Base-by-base conservation (phyloP, 805 yeast genomes). In the Saccharomyces eubayanus region DNA sequence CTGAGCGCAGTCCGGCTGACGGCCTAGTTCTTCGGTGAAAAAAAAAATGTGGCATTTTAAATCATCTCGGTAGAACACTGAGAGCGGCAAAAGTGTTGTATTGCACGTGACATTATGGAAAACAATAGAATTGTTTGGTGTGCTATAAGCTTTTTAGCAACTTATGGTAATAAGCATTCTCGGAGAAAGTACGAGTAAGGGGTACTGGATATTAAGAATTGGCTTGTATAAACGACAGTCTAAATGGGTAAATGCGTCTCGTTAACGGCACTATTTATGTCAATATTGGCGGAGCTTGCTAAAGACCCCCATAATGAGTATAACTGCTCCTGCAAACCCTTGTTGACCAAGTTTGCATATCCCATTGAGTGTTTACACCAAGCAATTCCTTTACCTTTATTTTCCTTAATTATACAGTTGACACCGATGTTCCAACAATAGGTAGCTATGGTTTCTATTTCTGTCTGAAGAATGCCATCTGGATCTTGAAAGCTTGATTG, bases 381-480 rank as follows among this genome's bases (percentile, higher is more conserved):
- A 1, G 31, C 28, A 2, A 54, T 50, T 1, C 71, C 72, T 12
- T 51, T 50, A 1, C 47, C 21, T 21, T 58, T 59, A 2, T 66
- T 58, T 2, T 60, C 66, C 6, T 55, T 55, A 36, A 63, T 62
- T 28, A 69, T 55, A 3, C 51, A 40, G 20, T 61, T 64, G 3
- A 74, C 69, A 0, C 77, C 77, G 46, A 59, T 58, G 48, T 75
- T 74, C 78, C 78, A 75, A 47, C 71, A 62, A 0, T 63, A 57
- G 1, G 72, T 68, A 1, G 73, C 64, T 8, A 75, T 55, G 67
- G 69, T 68, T 57, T 74, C 76, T 31, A 72, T 50, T 50, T 73
- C 76, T 0, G 49, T 55, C 12, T 59, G 61, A 30, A 30, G 40
- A 41, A 28, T 58, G 30, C 3, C 46, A 46, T 28, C 36, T 41